These are phyloP conservation scores for Oryza punctata DNA, from an alignment of 176 grass and related monocot genomes.

Conservation along the genomic window DNA sequence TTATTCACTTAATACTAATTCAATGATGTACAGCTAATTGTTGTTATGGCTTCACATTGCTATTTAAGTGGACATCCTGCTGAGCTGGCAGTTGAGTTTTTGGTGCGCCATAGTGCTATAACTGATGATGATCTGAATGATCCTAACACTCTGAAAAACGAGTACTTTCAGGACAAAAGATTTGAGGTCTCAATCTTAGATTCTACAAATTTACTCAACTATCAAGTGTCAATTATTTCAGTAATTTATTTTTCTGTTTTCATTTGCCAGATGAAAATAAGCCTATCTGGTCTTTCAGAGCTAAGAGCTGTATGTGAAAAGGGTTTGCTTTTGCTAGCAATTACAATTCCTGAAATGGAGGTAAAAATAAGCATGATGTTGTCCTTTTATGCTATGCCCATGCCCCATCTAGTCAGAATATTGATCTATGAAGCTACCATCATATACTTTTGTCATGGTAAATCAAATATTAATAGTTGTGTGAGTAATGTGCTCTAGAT, in stretches of 20 bases:
- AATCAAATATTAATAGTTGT: neutral
- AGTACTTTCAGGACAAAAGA: constrained; percentile 86
- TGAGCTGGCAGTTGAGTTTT: constrained; percentile 81
- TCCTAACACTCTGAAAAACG: constrained; percentile 56
- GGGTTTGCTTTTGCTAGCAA: constrained; percentile 95
- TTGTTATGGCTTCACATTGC: constrained; percentile 99
- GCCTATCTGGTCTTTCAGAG: constrained; percentile 71
- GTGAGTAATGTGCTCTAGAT: constrained; percentile 26
- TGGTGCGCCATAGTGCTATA: constrained; percentile 84
- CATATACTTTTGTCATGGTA: neutral
- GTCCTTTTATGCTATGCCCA: neutral
- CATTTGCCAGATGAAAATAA: constrained; percentile 61
- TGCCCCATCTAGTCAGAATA: constrained; percentile 20
- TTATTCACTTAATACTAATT: constrained; percentile 41
- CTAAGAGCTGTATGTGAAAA: constrained; percentile 90
- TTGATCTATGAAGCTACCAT: constrained; percentile 10
- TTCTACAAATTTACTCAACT: constrained; percentile 32
- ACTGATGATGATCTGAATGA: constrained; percentile 69
- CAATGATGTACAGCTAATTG: constrained; percentile 77
- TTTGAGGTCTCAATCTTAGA: constrained; percentile 57
- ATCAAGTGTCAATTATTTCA: neutral
- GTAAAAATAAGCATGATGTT: constrained; percentile 49
- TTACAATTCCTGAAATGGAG: constrained; percentile 99
- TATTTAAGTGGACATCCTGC: constrained; percentile 81
- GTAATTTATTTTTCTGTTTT: constrained; percentile 29